Evolutionary conservation across 176 grass and related monocot genomes (phyloP), one percentile per base, ranked within the genome.

Genomic region (Eremochloa ophiuroides): DNA sequence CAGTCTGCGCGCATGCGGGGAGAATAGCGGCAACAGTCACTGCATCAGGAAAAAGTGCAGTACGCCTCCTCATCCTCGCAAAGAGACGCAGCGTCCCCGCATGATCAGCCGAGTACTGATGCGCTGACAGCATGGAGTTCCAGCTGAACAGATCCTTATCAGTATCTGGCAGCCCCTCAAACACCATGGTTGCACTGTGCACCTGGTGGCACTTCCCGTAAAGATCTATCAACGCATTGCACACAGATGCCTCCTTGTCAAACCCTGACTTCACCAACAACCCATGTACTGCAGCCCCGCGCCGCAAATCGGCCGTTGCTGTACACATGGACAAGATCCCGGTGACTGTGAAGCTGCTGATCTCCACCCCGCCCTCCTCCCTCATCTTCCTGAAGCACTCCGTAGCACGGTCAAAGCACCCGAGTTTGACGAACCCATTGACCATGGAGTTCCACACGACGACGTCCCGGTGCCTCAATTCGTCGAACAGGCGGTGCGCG

Each of bases 381-480:
- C 87, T 77, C 92, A 94, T 94, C 67, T 48, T 48, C 7, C 42
- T 53, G 83, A 91, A 91, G 80, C 75, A 91, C 26, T 91, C 81
- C 6, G 66, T 2, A 1, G 92, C 78, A 14, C 37, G 84, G 27
- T 75, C 60, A 74, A 94, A 91, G 72, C 80, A 86, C 2, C 90
- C 90, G 15, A 89, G 70, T 76, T 81, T 82, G 0, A 87, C 86
- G 56, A 92, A 84, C 2, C 90, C 90, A 6, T 92, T 92, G 28
- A 92, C 40, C 90, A 92, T 89, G 2, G 90, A 72, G 56, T 92
- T 92, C 84, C 90, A 92, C 35, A 92, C 84, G 4, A 92, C 87
- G 11, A 89, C 90, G 18, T 89, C 87, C 25, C 84, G 66, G 20
- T 15, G 17, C 4, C 64, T 74, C 80, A 92, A 92, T 84, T 81